These are phyloP conservation scores for Phoenix roebelenii DNA, from an alignment of 176 grass and related monocot species.

Conservation along the genomic window DNA sequence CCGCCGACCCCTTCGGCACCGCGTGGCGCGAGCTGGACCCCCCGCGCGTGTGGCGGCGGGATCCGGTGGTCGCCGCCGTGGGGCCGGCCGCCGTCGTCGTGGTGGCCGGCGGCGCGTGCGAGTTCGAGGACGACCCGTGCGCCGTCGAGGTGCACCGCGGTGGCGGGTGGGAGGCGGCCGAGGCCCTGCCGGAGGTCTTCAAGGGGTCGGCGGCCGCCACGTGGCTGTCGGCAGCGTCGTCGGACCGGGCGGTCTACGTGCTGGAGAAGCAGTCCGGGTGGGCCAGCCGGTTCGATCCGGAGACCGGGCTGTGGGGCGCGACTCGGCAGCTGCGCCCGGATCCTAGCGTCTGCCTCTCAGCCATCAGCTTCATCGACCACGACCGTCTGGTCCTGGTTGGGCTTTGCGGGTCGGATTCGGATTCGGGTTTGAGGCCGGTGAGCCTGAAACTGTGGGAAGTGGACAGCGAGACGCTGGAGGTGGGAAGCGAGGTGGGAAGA, in stretches of 20 bases:
- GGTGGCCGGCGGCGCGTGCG: slow-evolving; percentile 57
- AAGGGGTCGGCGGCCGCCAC: slow-evolving; percentile 45
- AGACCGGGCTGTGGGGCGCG: slow-evolving; percentile 41
- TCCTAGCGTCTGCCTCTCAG: slow-evolving; percentile 21
- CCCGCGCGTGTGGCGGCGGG: slow-evolving; percentile 50
- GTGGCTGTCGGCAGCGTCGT: slow-evolving; percentile 53
- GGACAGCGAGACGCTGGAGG: slow-evolving; percentile 38
- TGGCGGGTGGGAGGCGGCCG: slow-evolving; percentile 34
- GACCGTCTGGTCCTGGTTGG: slow-evolving; percentile 47
- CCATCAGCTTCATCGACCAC: slow-evolving; percentile 22
- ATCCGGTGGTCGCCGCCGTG: slow-evolving; percentile 57
- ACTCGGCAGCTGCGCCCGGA: slow-evolving; percentile 25
- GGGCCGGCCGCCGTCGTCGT: slow-evolving; percentile 43
- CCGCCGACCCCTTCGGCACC: slow-evolving; percentile 35
- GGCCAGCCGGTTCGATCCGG: slow-evolving; percentile 72
- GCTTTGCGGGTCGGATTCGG: slow-evolving; percentile 26
- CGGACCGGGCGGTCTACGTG: slow-evolving; percentile 43
- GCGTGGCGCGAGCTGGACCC: slow-evolving; percentile 25
- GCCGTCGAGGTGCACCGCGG: slow-evolving; percentile 47
- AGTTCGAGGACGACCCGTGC: slow-evolving; percentile 38
- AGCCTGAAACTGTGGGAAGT: slow-evolving; percentile 53
- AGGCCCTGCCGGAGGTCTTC: slow-evolving; percentile 48
- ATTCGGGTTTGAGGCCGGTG: slow-evolving; percentile 5
- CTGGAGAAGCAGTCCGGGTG: slow-evolving; percentile 35
- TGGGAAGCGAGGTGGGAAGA: slow-evolving; percentile 5